These are phyloP conservation scores for Lippia alba DNA, from an alignment of 305 asterid species.

Conservation along the genomic window DNA sequence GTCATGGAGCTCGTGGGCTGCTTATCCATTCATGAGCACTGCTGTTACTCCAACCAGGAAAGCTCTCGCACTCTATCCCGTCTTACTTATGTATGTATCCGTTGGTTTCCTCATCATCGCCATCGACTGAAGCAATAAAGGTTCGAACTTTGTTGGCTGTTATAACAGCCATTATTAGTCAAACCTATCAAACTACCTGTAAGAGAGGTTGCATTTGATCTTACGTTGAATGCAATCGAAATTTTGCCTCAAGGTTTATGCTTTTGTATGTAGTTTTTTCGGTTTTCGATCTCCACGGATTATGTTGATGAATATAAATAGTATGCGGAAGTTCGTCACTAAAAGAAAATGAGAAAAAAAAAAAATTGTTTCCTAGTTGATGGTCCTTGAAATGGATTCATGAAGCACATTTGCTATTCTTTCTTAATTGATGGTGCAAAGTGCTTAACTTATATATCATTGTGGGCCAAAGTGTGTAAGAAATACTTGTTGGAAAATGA, in stretches of 20 bases:
- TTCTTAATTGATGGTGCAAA: too few species aligned
- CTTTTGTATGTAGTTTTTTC: slow-evolving; percentile 4
- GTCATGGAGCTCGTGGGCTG: slow-evolving; percentile 95
- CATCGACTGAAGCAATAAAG: slow-evolving; percentile 52
- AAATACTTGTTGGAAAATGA: too few species aligned
- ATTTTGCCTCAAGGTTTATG: slow-evolving; percentile 2
- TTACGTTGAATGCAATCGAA: slow-evolving; percentile 6
- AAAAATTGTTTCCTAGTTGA: not conserved
- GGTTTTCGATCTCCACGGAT: not conserved
- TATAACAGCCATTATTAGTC: too few species aligned
- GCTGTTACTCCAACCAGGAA: slow-evolving; percentile 79
- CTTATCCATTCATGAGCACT: slow-evolving; percentile 91
- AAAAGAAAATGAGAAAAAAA: not conserved
- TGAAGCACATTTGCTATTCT: not conserved
- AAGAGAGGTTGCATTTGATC: not conserved
- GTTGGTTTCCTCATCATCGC: slow-evolving; percentile 87
- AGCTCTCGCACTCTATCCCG: slow-evolving; percentile 92
- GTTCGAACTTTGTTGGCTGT: too few species aligned
- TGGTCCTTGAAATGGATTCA: not conserved
- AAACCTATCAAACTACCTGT: too few species aligned
- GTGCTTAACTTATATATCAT: too few species aligned
- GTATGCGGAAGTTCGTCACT: not conserved
- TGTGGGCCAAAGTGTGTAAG: too few species aligned
- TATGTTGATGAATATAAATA: not conserved
- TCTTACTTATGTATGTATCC: slow-evolving; percentile 84